Percentiles rank a stretch among this genome's conserved stretches.
Evolutionary conservation across 768 basidiomycete genomes (phyloP).

Genomic region (Calocybe indica): DNA sequence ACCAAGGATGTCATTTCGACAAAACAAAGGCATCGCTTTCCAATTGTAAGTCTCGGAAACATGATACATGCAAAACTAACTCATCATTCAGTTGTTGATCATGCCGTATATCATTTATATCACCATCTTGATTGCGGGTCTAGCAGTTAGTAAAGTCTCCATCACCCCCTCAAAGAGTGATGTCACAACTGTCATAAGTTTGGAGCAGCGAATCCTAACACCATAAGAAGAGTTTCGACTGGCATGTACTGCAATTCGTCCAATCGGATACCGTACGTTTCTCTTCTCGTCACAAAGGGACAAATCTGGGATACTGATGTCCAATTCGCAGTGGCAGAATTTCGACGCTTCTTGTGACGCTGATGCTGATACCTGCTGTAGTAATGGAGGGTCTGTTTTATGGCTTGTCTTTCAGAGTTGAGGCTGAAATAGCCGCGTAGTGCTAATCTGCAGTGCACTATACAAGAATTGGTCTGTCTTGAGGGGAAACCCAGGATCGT

Average conservation of each 20-base stretch:
- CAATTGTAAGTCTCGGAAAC: not conserved
- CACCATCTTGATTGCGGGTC: constrained; percentile 12
- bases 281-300: not conserved
- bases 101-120: constrained; percentile 14
- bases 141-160: constrained; percentile 7
- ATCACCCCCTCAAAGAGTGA: not conserved
- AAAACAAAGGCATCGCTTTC: not conserved
- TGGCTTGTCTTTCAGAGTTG: no score
- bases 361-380: constrained; percentile 10
- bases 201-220: constrained; percentile 9
- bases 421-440: constrained; percentile 3
- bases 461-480: constrained; percentile 15
- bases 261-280: constrained; percentile 1
- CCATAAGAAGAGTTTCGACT: constrained; percentile 12
- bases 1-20: not conserved
- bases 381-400: constrained; percentile 12
- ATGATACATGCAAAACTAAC: not conserved
- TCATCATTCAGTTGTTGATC: constrained; percentile 11
- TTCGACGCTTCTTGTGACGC: constrained; percentile 10
- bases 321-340: constrained; percentile 10
- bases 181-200: constrained; percentile 1
- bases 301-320: not conserved
- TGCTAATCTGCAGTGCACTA: constrained; percentile 13
- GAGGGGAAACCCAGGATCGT: constrained; percentile 6
- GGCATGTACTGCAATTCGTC: constrained; percentile 20